Percentiles rank a stretch among this genome's conserved stretches.
phyloP scores from a whole-genome alignment of 1,284 basidiomycete species.

The Tilletia indica region DNA sequence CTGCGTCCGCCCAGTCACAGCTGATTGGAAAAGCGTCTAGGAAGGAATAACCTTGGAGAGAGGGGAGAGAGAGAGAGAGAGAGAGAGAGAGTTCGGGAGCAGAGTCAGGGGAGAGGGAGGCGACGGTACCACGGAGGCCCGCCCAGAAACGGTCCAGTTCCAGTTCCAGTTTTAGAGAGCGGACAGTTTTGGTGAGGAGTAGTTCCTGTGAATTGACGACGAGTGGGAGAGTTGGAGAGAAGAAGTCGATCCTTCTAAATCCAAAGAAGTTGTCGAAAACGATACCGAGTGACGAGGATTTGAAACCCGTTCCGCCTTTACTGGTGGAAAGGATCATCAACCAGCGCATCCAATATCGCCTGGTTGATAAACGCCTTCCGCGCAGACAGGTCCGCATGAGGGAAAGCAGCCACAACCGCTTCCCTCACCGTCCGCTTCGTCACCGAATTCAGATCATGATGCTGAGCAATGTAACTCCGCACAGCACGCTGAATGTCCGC shows the following conservation, averaged over 20 bases:
- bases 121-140: too few species aligned
- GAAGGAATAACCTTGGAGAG: not conserved
- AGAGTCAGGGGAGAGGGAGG: too few species aligned
- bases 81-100: not conserved
- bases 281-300: too few species aligned
- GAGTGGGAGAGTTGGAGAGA: not conserved
- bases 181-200: not conserved
- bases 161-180: too few species aligned
- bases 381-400: constrained; percentile 38
- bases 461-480: constrained; percentile 46
- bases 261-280: too few species aligned
- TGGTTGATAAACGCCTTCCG: constrained; percentile 49
- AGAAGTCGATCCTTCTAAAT: not conserved
- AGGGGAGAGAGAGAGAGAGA: not conserved
- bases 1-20: too few species aligned
- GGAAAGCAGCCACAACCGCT: constrained; percentile 48
- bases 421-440: constrained; percentile 53
- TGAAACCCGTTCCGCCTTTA: not conserved
- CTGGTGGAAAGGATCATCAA: constrained; percentile 11
- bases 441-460: constrained; percentile 51
- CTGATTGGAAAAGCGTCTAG: not conserved
- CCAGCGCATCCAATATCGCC: constrained; percentile 51
- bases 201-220: not conserved
- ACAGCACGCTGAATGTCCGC: constrained; percentile 47
- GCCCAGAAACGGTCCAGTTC: too few species aligned